Evolutionary conservation across 305 asterid genomes (phyloP).

Genomic region (Andrographis paniculata): DNA sequence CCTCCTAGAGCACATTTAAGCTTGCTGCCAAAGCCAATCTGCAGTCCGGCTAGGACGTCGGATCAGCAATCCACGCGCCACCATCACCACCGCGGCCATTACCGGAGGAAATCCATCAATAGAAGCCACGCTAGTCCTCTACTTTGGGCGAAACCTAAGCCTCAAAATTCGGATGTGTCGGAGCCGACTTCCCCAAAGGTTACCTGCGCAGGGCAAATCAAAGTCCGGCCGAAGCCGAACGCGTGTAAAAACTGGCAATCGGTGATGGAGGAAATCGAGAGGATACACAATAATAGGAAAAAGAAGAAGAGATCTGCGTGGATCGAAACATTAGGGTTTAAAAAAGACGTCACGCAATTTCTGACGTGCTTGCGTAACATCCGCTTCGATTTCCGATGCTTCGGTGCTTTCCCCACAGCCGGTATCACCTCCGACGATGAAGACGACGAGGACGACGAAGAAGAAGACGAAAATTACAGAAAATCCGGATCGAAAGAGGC

Average conservation of each 20-base stretch:
- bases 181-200: constrained; percentile 88
- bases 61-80: constrained; percentile 29
- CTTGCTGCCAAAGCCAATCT: constrained; percentile 67
- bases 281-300: constrained; percentile 46
- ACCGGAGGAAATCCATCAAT: constrained; percentile 23
- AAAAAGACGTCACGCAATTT: constrained; percentile 76
- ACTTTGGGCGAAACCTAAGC: constrained; percentile 44
- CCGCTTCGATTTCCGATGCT: constrained; percentile 77
- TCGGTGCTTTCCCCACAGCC: constrained; percentile 53
- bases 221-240: constrained; percentile 39
- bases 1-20: constrained; percentile 74
- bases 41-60: constrained; percentile 67
- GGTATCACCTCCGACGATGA: constrained; percentile 57
- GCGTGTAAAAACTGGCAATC: constrained; percentile 84
- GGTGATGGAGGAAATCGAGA: constrained; percentile 91
- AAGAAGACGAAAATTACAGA: not conserved
- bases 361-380: constrained; percentile 56
- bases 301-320: constrained; percentile 40
- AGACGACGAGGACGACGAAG: constrained; percentile 16
- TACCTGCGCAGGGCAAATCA: constrained; percentile 88
- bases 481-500: constrained; percentile 6
- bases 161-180: constrained; percentile 30
- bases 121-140: constrained; percentile 41
- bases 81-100: constrained; percentile 29
- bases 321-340: constrained; percentile 58